Evolutionary conservation across 148 eudicot genomes (phyloP), one percentile per base, ranked within the genome.

Genomic region (Persicaria tinctoria): DNA sequence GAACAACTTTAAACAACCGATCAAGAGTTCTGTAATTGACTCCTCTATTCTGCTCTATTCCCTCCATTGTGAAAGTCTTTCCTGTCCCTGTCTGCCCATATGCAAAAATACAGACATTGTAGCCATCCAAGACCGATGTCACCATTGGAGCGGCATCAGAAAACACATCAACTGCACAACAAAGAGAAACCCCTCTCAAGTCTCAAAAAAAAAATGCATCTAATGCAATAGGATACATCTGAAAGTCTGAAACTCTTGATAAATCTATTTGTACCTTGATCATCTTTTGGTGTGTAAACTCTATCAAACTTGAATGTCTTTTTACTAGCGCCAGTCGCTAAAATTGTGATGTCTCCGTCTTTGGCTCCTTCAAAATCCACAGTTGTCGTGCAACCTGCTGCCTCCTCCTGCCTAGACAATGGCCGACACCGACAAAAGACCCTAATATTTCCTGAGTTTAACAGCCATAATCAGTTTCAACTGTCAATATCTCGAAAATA

Each of bases 31-130:
- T 83, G 75, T 94, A 94, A 76, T 92, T 94, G 73, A 94, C 98
- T 74, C 97, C 97, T n/a, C 97, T 82, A 27, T 89, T 92, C 79
- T 80, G 77, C 83, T 80, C 87, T 59, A 89, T 88, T 7, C 97
- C 98, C 88, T 92, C 98, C 98, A 94, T 94, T 59, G 98, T 94
- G 77, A 91, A 94, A 8, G 98, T 94, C 81, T 92, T 94, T 64
- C 97, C 98, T 12, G 97, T 92, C 66, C 98, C 98, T 1, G 97
- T 94, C 84, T 94, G 97, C 17, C 97, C 97, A 77, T 94, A 94
- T 64, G 98, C 98, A 87, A 94, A 94, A 62, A 94, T 94, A 73
- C 98, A 94, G 0, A 94, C 97, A 75, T 94, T 94, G 83, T 87
- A 94, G 47, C 98, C 98, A 77, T 94, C 98, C 79, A 94, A 86